Conservation (phyloP, 2,329 filamentous ascomycete genomes). For the Aphanocladium album region DNA sequence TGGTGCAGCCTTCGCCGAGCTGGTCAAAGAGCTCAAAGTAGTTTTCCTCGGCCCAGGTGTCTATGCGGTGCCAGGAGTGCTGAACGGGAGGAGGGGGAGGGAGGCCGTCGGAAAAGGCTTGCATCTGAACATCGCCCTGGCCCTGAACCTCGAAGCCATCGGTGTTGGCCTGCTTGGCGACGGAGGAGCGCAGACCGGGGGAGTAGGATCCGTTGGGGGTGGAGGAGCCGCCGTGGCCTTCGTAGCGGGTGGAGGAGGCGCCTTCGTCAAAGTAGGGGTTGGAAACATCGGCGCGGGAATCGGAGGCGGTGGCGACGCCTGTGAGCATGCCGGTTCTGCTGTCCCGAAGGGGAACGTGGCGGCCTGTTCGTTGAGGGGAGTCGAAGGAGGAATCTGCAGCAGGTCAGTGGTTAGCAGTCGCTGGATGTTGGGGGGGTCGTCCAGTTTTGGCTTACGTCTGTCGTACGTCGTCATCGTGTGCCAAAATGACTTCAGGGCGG, state of each 20-base stretch:
- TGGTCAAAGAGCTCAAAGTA: conserved; percentile 94
- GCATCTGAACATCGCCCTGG: conserved; percentile 88
- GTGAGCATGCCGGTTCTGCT: conserved; percentile 77
- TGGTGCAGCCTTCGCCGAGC: conserved; percentile 83
- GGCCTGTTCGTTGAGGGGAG: conserved; percentile 85
- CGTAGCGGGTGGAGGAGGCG: conserved; percentile 45
- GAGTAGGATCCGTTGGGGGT: conserved; percentile 73
- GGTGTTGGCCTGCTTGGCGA: conserved; percentile 58
- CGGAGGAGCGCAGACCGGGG: conserved; percentile 78
- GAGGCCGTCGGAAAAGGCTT: conserved; percentile 86
- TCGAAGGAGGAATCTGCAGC: conserved; percentile 80
- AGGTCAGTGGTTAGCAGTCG: conserved; percentile 15
- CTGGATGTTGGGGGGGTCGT: not conserved
- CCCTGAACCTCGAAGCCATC: conserved; percentile 66
- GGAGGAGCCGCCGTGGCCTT: conserved; percentile 39
- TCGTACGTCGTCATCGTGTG: conserved; percentile 78
- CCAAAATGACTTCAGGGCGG: conserved; percentile 87
- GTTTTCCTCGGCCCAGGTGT: conserved; percentile 88
- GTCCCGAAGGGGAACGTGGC: conserved; percentile 83
- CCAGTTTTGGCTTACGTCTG: conserved; percentile 50
- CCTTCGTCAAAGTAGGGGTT: conserved; percentile 73
- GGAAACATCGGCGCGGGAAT: conserved; percentile 80
- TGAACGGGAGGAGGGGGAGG: conserved; percentile 81
- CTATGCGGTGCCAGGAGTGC: conserved; percentile 93
- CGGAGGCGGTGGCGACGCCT: conserved; percentile 81